Evolutionary conservation across 2,329 filamentous ascomycete genomes (phyloP).

Genomic region (Aureobasidium vineae): DNA sequence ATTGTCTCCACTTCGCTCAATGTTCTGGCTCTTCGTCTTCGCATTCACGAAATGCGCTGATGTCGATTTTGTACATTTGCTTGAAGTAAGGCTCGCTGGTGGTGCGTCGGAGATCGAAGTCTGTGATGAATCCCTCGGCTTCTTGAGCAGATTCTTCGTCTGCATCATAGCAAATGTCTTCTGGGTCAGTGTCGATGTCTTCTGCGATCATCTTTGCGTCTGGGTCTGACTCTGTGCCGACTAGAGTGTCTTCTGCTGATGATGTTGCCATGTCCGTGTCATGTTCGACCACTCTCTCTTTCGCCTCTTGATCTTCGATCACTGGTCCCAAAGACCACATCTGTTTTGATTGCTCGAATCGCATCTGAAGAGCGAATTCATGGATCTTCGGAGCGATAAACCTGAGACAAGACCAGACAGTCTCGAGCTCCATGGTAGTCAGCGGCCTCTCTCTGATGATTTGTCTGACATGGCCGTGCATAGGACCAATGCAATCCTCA

Average conservation of each 20-base stretch:
- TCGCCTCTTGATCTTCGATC: neutral
- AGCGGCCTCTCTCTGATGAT: slow-evolving; percentile 7
- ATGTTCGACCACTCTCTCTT: neutral
- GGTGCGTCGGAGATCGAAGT: neutral
- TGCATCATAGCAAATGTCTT: neutral
- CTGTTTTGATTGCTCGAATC: neutral
- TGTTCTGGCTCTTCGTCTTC: slow-evolving; percentile 3
- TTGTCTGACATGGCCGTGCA: slow-evolving; percentile 14
- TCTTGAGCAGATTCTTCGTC: neutral
- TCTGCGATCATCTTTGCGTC: neutral
- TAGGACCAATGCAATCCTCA: neutral
- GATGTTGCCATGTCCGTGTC: neutral
- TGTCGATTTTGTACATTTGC: neutral
- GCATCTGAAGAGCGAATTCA: neutral
- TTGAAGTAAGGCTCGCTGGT: neutral
- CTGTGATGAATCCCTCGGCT: neutral
- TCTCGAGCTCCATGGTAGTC: neutral
- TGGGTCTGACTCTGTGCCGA: neutral
- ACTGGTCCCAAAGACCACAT: neutral
- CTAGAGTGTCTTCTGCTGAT: neutral
- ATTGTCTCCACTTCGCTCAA: neutral
- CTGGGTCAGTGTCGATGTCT: neutral
- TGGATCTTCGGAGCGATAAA: neutral
- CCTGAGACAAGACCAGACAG: neutral
- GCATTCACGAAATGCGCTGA: neutral